Evolutionary conservation across 2,329 filamentous ascomycete species (phyloP).

Genomic region (Epichloe uncinata): DNA sequence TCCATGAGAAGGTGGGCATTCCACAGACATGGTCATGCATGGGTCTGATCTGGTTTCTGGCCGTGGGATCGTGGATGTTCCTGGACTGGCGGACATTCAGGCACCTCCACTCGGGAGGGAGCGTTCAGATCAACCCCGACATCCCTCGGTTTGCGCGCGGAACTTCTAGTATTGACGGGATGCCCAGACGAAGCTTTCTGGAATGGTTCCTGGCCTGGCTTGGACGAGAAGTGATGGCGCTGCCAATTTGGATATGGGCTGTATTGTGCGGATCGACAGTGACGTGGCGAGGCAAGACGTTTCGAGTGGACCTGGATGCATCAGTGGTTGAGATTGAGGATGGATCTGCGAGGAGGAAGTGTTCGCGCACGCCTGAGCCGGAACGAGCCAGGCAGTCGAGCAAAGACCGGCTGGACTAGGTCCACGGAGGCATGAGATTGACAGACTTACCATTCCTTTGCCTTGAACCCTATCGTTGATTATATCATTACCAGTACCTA

Average conservation of each 20-base stretch:
- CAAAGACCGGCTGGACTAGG: slow-evolving; percentile 16
- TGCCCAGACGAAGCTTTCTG: slow-evolving; percentile 41
- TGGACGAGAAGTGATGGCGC: slow-evolving; percentile 65
- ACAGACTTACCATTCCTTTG: neutral
- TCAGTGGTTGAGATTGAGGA: slow-evolving; percentile 42
- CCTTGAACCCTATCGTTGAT: neutral
- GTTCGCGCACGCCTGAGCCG: slow-evolving; percentile 10
- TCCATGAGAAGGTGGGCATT: slow-evolving; percentile 37
- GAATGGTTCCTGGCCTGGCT: slow-evolving; percentile 78
- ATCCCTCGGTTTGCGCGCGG: slow-evolving; percentile 62
- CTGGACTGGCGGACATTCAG: slow-evolving; percentile 63
- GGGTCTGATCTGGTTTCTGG: slow-evolving; percentile 48
- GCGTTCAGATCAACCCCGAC: slow-evolving; percentile 55
- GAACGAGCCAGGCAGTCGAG: slow-evolving; percentile 11
- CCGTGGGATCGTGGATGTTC: slow-evolving; percentile 56
- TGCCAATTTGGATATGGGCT: slow-evolving; percentile 85
- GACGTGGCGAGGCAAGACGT: slow-evolving; percentile 71
- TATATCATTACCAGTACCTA: slow-evolving; percentile 1
- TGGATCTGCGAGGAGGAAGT: neutral
- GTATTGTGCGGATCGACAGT: slow-evolving; percentile 81
- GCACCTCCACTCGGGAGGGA: slow-evolving; percentile 58
- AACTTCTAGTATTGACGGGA: slow-evolving; percentile 21
- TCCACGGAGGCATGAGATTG: neutral
- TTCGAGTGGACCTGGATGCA: slow-evolving; percentile 74
- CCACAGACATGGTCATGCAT: slow-evolving; percentile 57